Evolutionary conservation across 1,139 yeast species (phyloP).

Genomic region (Yamadazyma epiphylla): DNA sequence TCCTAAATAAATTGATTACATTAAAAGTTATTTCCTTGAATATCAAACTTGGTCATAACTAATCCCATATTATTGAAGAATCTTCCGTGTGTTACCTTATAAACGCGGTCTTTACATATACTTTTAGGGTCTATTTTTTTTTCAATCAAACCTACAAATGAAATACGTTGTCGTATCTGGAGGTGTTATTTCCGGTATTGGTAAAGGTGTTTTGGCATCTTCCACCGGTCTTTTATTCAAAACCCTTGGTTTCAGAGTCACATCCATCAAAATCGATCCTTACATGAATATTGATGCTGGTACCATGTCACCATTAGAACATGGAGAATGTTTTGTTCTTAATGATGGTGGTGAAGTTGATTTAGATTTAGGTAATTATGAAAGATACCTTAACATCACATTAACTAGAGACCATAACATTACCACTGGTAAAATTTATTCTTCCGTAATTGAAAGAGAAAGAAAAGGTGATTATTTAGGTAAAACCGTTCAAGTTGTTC

Average conservation of each 20-base stretch:
- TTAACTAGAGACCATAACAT: slow-evolving; percentile 92
- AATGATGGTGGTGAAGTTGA: slow-evolving; percentile 99
- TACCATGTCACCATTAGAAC: slow-evolving; percentile 98
- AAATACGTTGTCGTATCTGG: slow-evolving; percentile 99
- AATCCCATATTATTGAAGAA: too few relatives aligned
- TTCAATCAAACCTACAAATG: too few relatives aligned
- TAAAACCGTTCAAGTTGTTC: slow-evolving; percentile 99
- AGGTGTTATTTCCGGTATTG: slow-evolving; percentile 98
- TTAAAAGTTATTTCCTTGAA: not conserved
- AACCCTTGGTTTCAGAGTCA: slow-evolving; percentile 90
- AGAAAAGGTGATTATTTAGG: slow-evolving; percentile 97
- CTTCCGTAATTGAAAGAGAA: slow-evolving; percentile 90
- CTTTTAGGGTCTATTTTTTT: too few relatives aligned
- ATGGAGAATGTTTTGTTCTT: slow-evolving; percentile 96
- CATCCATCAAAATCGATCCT: slow-evolving; percentile 97
- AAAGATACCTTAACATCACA: slow-evolving; percentile 90
- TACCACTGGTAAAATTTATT: slow-evolving; percentile 96
- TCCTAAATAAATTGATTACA: not conserved
- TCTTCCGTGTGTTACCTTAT: too few relatives aligned
- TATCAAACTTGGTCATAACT: too few relatives aligned
- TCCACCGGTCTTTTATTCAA: slow-evolving; percentile 94
- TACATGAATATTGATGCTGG: slow-evolving; percentile 99
- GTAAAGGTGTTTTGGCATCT: slow-evolving; percentile 96
- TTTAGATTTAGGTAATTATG: slow-evolving; percentile 95
- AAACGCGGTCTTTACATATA: too few relatives aligned